A percentile compares a stretch with the other conserved stretches of the same genome.
Evolutionary conservation across 1,139 yeast species (phyloP).

Genomic region (Sugiyamaella grinbergsii): DNA sequence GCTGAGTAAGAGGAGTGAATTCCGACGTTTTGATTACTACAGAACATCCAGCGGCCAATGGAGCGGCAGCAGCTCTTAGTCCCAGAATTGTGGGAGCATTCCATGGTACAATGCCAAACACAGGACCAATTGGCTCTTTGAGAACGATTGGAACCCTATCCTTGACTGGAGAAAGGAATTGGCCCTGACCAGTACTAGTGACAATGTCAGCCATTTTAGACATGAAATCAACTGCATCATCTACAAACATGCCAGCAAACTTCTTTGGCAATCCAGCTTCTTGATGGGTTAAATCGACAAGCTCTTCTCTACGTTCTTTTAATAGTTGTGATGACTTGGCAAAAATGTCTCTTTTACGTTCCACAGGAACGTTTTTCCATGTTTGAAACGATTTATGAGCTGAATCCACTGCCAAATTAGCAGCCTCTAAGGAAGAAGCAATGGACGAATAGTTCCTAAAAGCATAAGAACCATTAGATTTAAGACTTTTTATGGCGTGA

Average conservation of each 20-base stretch:
- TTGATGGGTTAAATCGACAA: slow-evolving; percentile 23
- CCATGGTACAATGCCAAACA: slow-evolving; percentile 53
- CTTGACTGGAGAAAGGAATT: slow-evolving; percentile 7
- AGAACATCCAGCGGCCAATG: slow-evolving; percentile 66
- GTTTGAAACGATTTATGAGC: slow-evolving; percentile 23
- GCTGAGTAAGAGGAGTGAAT: slow-evolving; percentile 63
- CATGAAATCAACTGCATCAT: slow-evolving; percentile 37
- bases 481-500: background rate
- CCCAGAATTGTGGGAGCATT: slow-evolving; percentile 51
- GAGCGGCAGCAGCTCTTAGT: slow-evolving; percentile 35
- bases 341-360: slow-evolving; percentile 30
- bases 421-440: slow-evolving; percentile 35
- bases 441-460: slow-evolving; percentile 11
- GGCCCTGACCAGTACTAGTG: slow-evolving; percentile 9
- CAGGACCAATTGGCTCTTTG: slow-evolving; percentile 52
- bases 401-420: slow-evolving; percentile 22
- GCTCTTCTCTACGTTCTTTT: slow-evolving; percentile 25
- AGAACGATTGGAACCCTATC: slow-evolving; percentile 29
- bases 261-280: slow-evolving; percentile 47
- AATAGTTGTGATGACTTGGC: slow-evolving; percentile 30
- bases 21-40: slow-evolving; percentile 69
- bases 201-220: slow-evolving; percentile 25
- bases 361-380: slow-evolving; percentile 26
- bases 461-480: background rate
- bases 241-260: slow-evolving; percentile 48